These are phyloP conservation scores for Phtheirospermum japonicum DNA, from an alignment of 257 asterid species.

Conservation along the genomic window DNA sequence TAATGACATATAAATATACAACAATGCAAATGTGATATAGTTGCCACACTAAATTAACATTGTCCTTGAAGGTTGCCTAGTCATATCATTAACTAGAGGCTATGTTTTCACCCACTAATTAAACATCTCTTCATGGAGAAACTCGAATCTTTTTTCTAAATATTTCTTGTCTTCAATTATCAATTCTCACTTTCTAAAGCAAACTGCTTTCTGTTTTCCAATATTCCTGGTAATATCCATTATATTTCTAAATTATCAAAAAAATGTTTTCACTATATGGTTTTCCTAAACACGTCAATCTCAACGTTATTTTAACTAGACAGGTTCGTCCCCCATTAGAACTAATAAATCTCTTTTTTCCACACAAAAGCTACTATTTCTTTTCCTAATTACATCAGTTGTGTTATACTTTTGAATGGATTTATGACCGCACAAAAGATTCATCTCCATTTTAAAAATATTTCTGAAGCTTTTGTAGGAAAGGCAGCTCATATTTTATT, in stretches of 20 bases:
- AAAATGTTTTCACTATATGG: not conserved
- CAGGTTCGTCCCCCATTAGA: not conserved
- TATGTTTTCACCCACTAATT: not conserved
- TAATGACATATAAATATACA: too few relatives aligned
- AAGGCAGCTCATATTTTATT: not conserved
- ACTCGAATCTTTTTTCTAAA: not conserved
- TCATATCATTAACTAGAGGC: constrained; percentile 10
- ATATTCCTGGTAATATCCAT: constrained; percentile 2
- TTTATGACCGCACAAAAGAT: constrained; percentile 5
- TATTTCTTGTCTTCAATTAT: not conserved
- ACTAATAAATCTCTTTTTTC: constrained; percentile 2
- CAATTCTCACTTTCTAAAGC: not conserved
- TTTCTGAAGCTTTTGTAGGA: not conserved
- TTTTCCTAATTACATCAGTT: not conserved
- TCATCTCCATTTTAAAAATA: constrained; percentile 4
- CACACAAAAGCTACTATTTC: not conserved
- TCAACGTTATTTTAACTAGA: not conserved
- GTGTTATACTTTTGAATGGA: not conserved
- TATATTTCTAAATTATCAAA: not conserved
- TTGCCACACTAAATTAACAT: constrained; percentile 6
- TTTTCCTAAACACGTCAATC: not conserved
- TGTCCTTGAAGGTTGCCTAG: constrained; percentile 7
- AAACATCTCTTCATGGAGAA: constrained; percentile 3
- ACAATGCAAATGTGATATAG: too few relatives aligned
- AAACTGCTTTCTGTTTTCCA: not conserved